Conservation (phyloP, 78 protist species). For the Capsaspora owczarzaki region DNA sequence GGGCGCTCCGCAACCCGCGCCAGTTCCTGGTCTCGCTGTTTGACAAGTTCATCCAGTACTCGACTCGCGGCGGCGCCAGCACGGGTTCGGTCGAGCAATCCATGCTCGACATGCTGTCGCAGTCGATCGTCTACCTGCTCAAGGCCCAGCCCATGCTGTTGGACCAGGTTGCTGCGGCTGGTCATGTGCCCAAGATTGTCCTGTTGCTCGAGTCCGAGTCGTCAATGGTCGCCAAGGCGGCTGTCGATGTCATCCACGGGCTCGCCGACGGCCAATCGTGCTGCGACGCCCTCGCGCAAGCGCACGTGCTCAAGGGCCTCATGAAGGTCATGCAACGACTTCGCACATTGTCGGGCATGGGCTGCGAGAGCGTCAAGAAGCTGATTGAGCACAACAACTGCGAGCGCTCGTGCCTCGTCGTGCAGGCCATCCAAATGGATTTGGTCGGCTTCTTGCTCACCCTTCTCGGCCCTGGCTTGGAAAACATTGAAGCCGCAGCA, state of each 20-base stretch:
- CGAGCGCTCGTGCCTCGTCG: not conserved
- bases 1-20: conserved; percentile 63
- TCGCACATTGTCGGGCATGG: not conserved
- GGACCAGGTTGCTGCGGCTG: conserved; percentile 37
- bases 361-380: not conserved
- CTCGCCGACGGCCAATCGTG: not conserved
- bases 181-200: conserved; percentile 39
- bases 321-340: not conserved
- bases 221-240: not conserved
- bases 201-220: conserved; percentile 18
- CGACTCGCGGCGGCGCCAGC: not conserved
- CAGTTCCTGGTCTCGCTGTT: conserved; percentile 43
- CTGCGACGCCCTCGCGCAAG: too few relatives aligned
- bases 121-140: not conserved
- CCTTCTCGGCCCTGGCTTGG: not conserved
- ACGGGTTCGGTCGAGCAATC: not conserved
- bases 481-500: not conserved
- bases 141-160: conserved; percentile 28
- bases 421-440: not conserved
- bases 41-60: not conserved
- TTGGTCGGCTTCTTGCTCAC: not conserved
- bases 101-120: not conserved
- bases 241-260: not conserved
- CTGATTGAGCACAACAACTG: not conserved
- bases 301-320: too few relatives aligned